phyloP scores from a whole-genome alignment of 208 protist species.

The Leptomonas pyrrhocoris region DNA sequence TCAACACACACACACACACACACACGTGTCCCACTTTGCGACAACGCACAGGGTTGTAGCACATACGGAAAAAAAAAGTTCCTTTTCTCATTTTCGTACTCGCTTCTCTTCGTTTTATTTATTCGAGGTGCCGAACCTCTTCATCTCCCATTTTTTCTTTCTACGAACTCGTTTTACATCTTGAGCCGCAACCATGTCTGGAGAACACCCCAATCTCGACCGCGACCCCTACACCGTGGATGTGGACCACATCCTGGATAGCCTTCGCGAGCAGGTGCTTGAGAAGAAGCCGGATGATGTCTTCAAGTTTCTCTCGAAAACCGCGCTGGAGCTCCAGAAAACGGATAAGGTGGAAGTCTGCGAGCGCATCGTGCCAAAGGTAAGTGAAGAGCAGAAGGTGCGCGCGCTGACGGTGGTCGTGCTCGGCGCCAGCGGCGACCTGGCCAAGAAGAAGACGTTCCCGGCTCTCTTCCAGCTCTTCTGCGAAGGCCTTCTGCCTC shows the following conservation, averaged over 20 bases:
- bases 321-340: constrained; percentile 40
- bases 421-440: constrained; percentile 90
- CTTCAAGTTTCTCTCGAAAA: constrained; percentile 48
- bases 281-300: constrained; percentile 62
- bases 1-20: too few species aligned
- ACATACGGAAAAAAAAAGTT: constrained; percentile 9
- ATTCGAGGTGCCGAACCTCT: not conserved
- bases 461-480: constrained; percentile 92
- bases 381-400: constrained; percentile 50
- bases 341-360: constrained; percentile 28
- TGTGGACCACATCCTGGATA: constrained; percentile 73
- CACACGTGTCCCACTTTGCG: too few species aligned
- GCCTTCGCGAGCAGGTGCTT: constrained; percentile 55
- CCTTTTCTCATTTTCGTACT: constrained; percentile 11
- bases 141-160: constrained; percentile 16
- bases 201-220: constrained; percentile 16
- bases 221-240: constrained; percentile 48
- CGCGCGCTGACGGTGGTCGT: constrained; percentile 83
- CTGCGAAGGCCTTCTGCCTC: constrained; percentile 76
- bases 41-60: too few species aligned
- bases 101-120: not conserved
- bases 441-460: constrained; percentile 94
- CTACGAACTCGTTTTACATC: constrained; percentile 2
- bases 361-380: constrained; percentile 55
- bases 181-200: constrained; percentile 11